These are phyloP conservation scores for Ophiostoma ips DNA, from an alignment of 2,329 filamentous ascomycete species.

Conservation along the genomic window DNA sequence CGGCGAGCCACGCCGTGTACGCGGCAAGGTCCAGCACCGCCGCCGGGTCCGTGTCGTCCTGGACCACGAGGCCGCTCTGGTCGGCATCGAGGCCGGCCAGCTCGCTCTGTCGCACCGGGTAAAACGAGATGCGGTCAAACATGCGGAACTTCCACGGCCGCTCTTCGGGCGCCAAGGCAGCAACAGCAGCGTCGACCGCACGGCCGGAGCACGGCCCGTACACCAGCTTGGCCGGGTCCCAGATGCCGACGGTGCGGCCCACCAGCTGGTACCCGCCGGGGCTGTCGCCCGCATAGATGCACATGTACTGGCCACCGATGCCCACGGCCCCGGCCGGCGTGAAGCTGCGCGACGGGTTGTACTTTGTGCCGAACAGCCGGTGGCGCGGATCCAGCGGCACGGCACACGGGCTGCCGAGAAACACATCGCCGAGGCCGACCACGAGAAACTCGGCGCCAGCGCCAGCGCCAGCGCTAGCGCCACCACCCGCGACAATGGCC, in stretches of 20 bases:
- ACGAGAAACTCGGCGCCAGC: conserved; percentile 14
- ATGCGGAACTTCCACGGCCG: conserved; percentile 25
- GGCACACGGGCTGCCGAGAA: conserved; percentile 17
- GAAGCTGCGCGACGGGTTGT: conserved; percentile 22
- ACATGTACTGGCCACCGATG: conserved; percentile 22
- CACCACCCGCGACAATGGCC: conserved; percentile 13
- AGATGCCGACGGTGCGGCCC: conserved; percentile 16
- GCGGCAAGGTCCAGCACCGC: neutral
- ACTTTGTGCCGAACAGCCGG: conserved; percentile 18
- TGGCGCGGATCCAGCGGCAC: conserved; percentile 16
- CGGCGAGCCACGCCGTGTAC: conserved; percentile 14
- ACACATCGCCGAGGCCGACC: conserved; percentile 18
- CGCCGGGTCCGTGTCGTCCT: neutral
- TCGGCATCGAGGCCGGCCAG: conserved; percentile 18
- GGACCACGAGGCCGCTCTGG: conserved; percentile 5
- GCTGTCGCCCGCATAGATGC: conserved; percentile 24
- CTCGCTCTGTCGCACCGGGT: conserved; percentile 13
- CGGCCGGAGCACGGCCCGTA: neutral
- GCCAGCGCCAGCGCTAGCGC: conserved; percentile 6
- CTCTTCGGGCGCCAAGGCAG: no score
- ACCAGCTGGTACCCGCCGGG: conserved; percentile 26
- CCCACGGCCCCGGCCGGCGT: conserved; percentile 25
- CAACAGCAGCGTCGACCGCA: conserved; percentile 4
- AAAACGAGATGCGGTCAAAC: conserved; percentile 23
- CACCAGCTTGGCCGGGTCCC: neutral